Evolutionary conservation across 2,329 filamentous ascomycete genomes (phyloP).

Genomic region (Xylariaceae sp.): DNA sequence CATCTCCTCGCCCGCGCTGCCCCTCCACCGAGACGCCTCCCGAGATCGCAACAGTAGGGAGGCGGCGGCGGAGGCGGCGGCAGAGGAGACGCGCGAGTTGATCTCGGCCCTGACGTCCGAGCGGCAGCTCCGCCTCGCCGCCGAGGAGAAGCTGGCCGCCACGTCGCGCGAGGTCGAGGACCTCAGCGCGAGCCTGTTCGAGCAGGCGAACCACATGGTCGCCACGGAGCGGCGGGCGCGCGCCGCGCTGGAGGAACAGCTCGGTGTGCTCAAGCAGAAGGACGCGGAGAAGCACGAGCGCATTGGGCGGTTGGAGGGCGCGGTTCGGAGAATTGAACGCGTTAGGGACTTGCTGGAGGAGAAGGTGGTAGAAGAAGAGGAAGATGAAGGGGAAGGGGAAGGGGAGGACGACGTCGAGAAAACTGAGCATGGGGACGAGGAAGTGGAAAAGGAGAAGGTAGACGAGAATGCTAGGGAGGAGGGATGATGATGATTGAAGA

Average conservation of each 20-base stretch:
- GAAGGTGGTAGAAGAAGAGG: background rate
- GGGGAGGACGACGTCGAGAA: background rate
- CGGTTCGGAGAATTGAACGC: slow-evolving; percentile 73
- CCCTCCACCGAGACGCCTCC: slow-evolving; percentile 33
- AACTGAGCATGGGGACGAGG: too few species aligned
- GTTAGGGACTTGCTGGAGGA: slow-evolving; percentile 66
- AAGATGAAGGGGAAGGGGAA: background rate
- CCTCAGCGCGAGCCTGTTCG: slow-evolving; percentile 75
- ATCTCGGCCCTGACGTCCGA: slow-evolving; percentile 70
- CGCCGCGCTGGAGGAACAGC: slow-evolving; percentile 73
- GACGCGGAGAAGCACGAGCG: slow-evolving; percentile 73
- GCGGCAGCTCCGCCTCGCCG: slow-evolving; percentile 68
- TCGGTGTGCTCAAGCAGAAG: slow-evolving; percentile 71
- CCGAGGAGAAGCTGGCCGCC: slow-evolving; percentile 70
- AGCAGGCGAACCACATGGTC: slow-evolving; percentile 89
- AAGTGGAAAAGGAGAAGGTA: slow-evolving; percentile 8
- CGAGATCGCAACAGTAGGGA: slow-evolving; percentile 5
- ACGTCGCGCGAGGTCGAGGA: slow-evolving; percentile 80
- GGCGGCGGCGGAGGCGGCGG: slow-evolving; percentile 9
- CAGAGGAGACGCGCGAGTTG: slow-evolving; percentile 56
- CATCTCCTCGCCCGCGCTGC: slow-evolving; percentile 19
- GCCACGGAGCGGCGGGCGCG: slow-evolving; percentile 75
- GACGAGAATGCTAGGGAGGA: background rate
- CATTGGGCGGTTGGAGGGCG: slow-evolving; percentile 74
- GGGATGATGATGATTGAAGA: too few species aligned